Evolutionary conservation across 345 rosid genomes (phyloP), one percentile per base, ranked within the genome.

Genomic region (Arabis alpina): DNA sequence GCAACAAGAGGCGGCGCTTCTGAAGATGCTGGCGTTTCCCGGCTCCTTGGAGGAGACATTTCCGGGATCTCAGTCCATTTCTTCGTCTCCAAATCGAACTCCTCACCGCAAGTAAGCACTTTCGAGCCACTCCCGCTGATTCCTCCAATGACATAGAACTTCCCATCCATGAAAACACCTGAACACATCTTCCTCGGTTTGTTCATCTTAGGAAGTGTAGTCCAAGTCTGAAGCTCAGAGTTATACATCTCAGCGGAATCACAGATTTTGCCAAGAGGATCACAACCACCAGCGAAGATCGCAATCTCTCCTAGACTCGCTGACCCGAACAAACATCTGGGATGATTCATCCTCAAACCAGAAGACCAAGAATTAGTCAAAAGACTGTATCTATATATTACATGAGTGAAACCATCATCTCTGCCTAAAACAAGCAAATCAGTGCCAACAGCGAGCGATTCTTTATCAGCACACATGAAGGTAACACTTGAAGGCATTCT

Each of bases 1-100:
- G 91, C 98, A 5, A 87, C 77, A 25, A 91, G 71, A 9, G 97
- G 98, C 14, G 98, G 98, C 5, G 97, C 91, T 43, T 75, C 85
- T 3, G 80, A 49, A 0, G 81, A 64, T 48, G 75, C 74, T 15
- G 55, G 71, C 39, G 28, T 70, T 12, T 49, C 81, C 64, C 78
- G 11, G 63, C 80, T 85, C 60, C 86, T 87, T 2, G 76, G 64
- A 0, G 94, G 92, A 11, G 73, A 76, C 97, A 91, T 88, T 36
- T 77, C 69, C 5, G 89, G 82, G 1, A 93, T 81, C 81, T 64
- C 89, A 3, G 32, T 65, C 98, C 97, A 93, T 14, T 62, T 81
- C 77, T 40, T 80, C 0, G 75, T 84, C 63, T 73, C 64, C 63
- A 87, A 40, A 77, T 93, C 91, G 28, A 72, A 87, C 75, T 83